phyloP scores from a whole-genome alignment of 1,284 basidiomycete species.

The Mycosarcoma mackinlayi region DNA sequence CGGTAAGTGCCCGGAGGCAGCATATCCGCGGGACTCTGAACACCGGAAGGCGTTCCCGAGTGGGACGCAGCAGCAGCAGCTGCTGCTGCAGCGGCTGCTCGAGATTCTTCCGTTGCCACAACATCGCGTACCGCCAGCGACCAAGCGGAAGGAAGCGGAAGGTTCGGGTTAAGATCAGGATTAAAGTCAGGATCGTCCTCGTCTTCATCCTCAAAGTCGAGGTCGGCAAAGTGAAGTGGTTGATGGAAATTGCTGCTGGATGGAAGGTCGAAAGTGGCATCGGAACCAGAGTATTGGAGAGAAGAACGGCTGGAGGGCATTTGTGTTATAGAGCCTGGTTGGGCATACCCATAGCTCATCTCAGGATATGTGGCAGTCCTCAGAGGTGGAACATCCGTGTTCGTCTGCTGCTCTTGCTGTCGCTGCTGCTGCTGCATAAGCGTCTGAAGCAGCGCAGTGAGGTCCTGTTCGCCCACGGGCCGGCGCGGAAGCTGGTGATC shows the following conservation, averaged over 20 bases:
- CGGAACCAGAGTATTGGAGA: neutral
- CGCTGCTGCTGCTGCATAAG: slow-evolving; percentile 54
- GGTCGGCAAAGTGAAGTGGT: slow-evolving; percentile 48
- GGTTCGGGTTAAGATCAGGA: slow-evolving; percentile 45
- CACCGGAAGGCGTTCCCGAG: slow-evolving; percentile 38
- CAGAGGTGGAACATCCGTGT: neutral
- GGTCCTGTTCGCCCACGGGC: slow-evolving; percentile 52
- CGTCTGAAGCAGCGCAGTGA: slow-evolving; percentile 54
- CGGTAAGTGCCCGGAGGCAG: slow-evolving; percentile 1
- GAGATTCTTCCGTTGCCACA: slow-evolving; percentile 41
- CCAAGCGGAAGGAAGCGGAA: slow-evolving; percentile 55
- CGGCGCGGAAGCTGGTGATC: slow-evolving; percentile 29
- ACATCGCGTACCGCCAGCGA: slow-evolving; percentile 55
- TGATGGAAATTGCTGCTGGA: slow-evolving; percentile 6
- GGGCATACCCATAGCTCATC: neutral
- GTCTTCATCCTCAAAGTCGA: slow-evolving; percentile 58
- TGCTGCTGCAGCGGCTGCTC: slow-evolving; percentile 43
- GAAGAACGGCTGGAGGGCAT: neutral
- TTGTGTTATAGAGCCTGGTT: slow-evolving; percentile 3
- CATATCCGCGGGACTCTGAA: slow-evolving; percentile 25
- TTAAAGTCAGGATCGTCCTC: slow-evolving; percentile 59
- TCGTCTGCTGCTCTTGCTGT: slow-evolving; percentile 24
- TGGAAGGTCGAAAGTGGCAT: neutral
- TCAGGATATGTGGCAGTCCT: neutral
- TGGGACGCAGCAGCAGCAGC: slow-evolving; percentile 31